Conservation (phyloP, 208 protist species). For the Lotmaria passim region DNA sequence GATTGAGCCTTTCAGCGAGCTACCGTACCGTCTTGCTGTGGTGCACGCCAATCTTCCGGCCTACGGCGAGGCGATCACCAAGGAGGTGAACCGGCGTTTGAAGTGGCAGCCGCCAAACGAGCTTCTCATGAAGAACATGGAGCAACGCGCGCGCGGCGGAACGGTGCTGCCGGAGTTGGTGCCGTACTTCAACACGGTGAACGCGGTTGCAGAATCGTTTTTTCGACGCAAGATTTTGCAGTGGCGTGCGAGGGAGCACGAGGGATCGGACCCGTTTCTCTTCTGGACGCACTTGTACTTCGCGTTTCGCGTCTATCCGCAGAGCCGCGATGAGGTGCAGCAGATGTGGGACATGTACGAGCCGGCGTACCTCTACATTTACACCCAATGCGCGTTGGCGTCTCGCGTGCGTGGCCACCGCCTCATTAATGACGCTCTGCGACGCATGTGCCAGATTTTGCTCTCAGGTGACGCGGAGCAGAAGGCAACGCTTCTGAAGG, state of each 20-base stretch:
- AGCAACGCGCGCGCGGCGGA: conserved; percentile 66
- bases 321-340: conserved; percentile 67
- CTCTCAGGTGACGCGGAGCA: conserved; percentile 62
- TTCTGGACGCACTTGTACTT: conserved; percentile 92
- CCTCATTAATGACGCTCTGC: conserved; percentile 82
- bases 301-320: conserved; percentile 80
- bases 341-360: conserved; percentile 88
- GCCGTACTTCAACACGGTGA: conserved; percentile 67
- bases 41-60: conserved; percentile 79
- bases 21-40: conserved; percentile 80
- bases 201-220: conserved; percentile 66
- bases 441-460: conserved; percentile 87
- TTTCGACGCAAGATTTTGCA: conserved; percentile 78
- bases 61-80: conserved; percentile 80
- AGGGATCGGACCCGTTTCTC: conserved; percentile 80
- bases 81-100: conserved; percentile 51
- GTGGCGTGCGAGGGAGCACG: conserved; percentile 78
- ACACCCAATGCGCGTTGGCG: conserved; percentile 82
- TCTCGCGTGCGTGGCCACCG: conserved; percentile 68
- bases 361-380: conserved; percentile 82
- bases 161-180: conserved; percentile 56
- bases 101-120: conserved; percentile 64
- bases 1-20: conserved; percentile 79
- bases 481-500: conserved; percentile 60
- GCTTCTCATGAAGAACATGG: conserved; percentile 70